Evolutionary conservation across 1,284 basidiomycete species (phyloP), one percentile per base, ranked within the genome.

Genomic region (Paramarasmius palmivorus): DNA sequence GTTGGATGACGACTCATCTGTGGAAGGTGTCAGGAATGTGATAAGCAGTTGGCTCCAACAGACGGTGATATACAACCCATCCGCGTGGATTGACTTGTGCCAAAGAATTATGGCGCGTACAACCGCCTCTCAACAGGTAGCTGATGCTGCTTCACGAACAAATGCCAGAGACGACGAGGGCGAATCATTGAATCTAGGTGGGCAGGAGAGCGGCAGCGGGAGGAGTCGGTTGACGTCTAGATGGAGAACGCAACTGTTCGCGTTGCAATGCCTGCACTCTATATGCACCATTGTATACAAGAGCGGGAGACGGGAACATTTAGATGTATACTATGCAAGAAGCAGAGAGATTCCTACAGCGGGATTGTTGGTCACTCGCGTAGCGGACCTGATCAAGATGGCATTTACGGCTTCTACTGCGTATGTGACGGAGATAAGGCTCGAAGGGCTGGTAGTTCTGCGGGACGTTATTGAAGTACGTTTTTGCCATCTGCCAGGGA

Each of bases 51-150:
- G 97, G 97, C 77, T 99, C 9, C 84, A 90, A 58, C 95, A 98
- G 69, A 99, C 97, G 0, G 95, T 95, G 0, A 82, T 92, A 19
- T 83, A 92, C 50, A 93, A 95, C 57, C 95, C 97, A 0, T 93
- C 90, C 0, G 95, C 95, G 1, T 99, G 97, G 97, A 97, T 99
- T 57, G 95, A 97, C 65, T 77, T 99, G 1, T 99, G 96, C 65
- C 95, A 98, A 68, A 80, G 94, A 32, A 98, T 99, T 70, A 97
- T 98, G 92, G 87, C 90, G 4, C 79, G 88, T 8, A 92, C 90
- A 15, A 93, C 90, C 14, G 89, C 88, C 2, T 86, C 88, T 4
- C 90, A 93, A 61, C 88, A 85, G 59, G 83, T 84, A 9, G 78
- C 79, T 0, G 82, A 90, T 56, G 81, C 83, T 8, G 78, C 82